A percentile compares a stretch with the other conserved stretches of the same genome.
phyloP scores from a whole-genome alignment of 2,329 filamentous ascomycete genomes.

The Xylariaceae sp. region DNA sequence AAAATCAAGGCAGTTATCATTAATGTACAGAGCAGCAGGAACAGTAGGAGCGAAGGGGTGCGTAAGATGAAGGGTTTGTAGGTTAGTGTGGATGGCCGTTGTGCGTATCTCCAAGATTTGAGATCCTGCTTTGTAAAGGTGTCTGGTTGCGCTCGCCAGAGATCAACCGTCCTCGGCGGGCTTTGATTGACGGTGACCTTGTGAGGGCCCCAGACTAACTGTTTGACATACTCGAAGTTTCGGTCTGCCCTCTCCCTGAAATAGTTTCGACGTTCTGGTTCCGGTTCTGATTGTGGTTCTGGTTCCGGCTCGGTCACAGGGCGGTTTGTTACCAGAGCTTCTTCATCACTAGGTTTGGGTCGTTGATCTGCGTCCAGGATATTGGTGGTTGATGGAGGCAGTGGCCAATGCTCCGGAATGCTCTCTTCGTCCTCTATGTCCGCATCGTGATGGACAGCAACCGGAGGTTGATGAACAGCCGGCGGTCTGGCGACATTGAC shows the following conservation, averaged over 20 bases:
- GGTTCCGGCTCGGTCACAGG: background rate
- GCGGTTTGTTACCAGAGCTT: background rate
- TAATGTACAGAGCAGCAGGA: slow-evolving; percentile 59
- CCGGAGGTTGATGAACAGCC: slow-evolving; percentile 6
- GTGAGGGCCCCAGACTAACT: background rate
- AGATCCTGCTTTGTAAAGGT: slow-evolving; percentile 29
- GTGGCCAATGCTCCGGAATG: background rate
- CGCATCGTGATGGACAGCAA: background rate
- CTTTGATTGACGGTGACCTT: slow-evolving; percentile 7
- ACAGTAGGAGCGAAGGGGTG: slow-evolving; percentile 56
- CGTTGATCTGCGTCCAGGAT: background rate
- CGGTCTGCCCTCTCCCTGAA: slow-evolving; percentile 8
- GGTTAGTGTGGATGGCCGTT: slow-evolving; percentile 50
- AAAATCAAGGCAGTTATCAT: slow-evolving; percentile 73
- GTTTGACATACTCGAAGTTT: slow-evolving; percentile 5
- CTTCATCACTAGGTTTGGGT: background rate
- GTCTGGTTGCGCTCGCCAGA: slow-evolving; percentile 28
- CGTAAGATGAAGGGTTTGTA: slow-evolving; percentile 72
- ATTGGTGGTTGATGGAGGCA: slow-evolving; percentile 2
- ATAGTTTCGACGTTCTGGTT: slow-evolving; percentile 5
- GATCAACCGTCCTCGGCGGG: slow-evolving; percentile 27
- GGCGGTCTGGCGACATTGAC: slow-evolving; percentile 6
- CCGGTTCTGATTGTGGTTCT: background rate
- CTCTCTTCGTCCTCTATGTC: slow-evolving; percentile 10
- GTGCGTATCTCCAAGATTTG: slow-evolving; percentile 30